Evolutionary conservation across 768 basidiomycete genomes (phyloP).

Genomic region (Lactifluus piperatus): DNA sequence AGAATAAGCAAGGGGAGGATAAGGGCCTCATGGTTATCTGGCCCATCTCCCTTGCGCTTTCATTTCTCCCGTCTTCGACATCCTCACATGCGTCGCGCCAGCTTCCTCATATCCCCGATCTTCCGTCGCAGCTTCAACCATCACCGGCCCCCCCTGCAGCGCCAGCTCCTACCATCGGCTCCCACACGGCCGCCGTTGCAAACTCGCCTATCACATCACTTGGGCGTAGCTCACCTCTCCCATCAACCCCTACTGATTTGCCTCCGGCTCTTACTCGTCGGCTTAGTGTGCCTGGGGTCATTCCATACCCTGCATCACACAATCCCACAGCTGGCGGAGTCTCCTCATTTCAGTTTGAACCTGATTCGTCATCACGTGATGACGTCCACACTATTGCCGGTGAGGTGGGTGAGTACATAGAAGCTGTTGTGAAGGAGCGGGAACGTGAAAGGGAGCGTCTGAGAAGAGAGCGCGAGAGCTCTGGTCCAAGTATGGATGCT

Average conservation of each 20-base stretch:
- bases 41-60: slow-evolving; percentile 51
- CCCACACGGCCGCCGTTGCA: not conserved
- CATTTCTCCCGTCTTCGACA: slow-evolving; percentile 32
- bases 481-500: slow-evolving; percentile 15
- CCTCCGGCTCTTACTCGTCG: slow-evolving; percentile 15
- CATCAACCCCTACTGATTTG: slow-evolving; percentile 6
- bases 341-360: slow-evolving; percentile 39
- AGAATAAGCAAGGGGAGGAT: slow-evolving; percentile 73
- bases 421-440: slow-evolving; percentile 64
- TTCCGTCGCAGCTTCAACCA: slow-evolving; percentile 54
- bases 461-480: slow-evolving; percentile 53
- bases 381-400: slow-evolving; percentile 45
- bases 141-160: slow-evolving; percentile 36
- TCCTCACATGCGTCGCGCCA: slow-evolving; percentile 33
- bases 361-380: slow-evolving; percentile 24
- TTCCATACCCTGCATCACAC: not conserved
- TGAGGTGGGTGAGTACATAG: slow-evolving; percentile 64
- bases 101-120: slow-evolving; percentile 50
- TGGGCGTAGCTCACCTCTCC: slow-evolving; percentile 1
- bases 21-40: slow-evolving; percentile 72
- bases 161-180: slow-evolving; percentile 17
- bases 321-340: slow-evolving; percentile 30
- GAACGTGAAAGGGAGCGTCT: slow-evolving; percentile 71
- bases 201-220: slow-evolving; percentile 8
- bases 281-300: not conserved